phyloP scores from a whole-genome alignment of 148 eudicot species.

The Chenopodium quinoa region DNA sequence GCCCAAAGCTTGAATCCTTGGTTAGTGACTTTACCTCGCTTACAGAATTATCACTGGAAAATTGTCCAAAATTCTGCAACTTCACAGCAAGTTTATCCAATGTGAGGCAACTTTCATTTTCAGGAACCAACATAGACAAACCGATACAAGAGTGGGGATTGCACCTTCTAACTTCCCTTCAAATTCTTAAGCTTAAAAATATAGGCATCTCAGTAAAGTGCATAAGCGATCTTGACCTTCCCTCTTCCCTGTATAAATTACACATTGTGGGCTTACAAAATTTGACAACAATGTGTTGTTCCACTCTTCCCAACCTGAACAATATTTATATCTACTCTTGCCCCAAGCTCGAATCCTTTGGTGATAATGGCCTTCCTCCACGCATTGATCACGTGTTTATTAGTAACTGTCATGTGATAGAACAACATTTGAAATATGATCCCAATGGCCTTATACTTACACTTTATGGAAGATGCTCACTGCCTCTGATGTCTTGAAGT shows the following conservation, averaged over 20 bases:
- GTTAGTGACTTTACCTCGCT: neutral
- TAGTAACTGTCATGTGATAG: neutral
- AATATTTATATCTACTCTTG: neutral
- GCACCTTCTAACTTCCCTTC: no score
- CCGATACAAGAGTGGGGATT: neutral
- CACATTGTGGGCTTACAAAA: neutral
- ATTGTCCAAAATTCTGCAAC: neutral
- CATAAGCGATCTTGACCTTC: neutral
- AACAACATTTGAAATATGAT: neutral
- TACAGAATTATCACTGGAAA: neutral
- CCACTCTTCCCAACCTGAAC: neutral
- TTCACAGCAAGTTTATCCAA: no score
- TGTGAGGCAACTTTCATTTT: no score
- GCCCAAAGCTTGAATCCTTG: neutral
- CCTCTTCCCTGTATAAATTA: neutral
- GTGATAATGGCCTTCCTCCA: neutral
- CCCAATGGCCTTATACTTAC: neutral
- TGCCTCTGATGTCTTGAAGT: no score
- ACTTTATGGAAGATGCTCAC: no score
- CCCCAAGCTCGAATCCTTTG: neutral
- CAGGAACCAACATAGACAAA: no score
- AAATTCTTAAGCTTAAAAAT: no score
- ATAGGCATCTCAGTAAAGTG: no score
- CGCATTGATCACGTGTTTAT: no score
- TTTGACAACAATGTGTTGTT: neutral